These are phyloP conservation scores for Aspergillus asperescens DNA, from an alignment of 495 filamentous ascomycete species.

Conservation along the genomic window DNA sequence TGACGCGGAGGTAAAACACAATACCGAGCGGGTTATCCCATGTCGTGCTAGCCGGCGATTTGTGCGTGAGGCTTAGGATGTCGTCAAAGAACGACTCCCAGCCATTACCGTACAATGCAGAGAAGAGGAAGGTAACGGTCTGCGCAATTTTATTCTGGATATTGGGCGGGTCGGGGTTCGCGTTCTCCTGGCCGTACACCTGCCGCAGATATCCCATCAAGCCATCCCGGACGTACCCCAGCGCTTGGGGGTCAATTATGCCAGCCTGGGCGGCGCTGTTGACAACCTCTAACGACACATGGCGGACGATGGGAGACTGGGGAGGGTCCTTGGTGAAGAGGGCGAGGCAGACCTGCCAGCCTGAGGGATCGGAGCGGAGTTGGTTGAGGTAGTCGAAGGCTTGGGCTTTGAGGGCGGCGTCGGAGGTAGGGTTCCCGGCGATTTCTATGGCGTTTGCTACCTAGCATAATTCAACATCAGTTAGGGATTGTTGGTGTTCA, in stretches of 20 bases:
- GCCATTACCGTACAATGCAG: slow-evolving; percentile 69
- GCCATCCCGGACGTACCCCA: slow-evolving; percentile 66
- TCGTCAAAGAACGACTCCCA: slow-evolving; percentile 91
- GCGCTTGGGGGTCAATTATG: slow-evolving; percentile 58
- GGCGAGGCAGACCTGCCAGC: slow-evolving; percentile 78
- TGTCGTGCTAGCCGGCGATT: slow-evolving; percentile 39
- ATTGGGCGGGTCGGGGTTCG: slow-evolving; percentile 56
- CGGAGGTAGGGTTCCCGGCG: slow-evolving; percentile 70
- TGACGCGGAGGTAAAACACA: slow-evolving; percentile 79
- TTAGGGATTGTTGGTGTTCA: slow-evolving; percentile 6
- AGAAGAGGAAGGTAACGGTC: slow-evolving; percentile 88
- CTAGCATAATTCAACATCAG: slow-evolving; percentile 38
- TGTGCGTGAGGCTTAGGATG: slow-evolving; percentile 61
- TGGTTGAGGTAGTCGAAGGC: slow-evolving; percentile 84
- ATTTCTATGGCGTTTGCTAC: slow-evolving; percentile 90
- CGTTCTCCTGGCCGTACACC: slow-evolving; percentile 58
- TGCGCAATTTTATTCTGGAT: slow-evolving; percentile 98
- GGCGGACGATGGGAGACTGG: slow-evolving; percentile 74
- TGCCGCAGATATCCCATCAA: slow-evolving; percentile 71
- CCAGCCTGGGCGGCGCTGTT: slow-evolving; percentile 82
- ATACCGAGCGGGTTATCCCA: slow-evolving; percentile 71
- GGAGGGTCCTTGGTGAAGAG: slow-evolving; percentile 82
- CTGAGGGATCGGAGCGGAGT: slow-evolving; percentile 68
- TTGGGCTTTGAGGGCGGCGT: slow-evolving; percentile 71
- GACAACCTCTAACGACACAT: slow-evolving; percentile 82